A percentile compares a stretch with the other conserved stretches of the same genome.
phyloP scores from a whole-genome alignment of 352 stramenopile genomes.

The Phytophthora capsici region DNA sequence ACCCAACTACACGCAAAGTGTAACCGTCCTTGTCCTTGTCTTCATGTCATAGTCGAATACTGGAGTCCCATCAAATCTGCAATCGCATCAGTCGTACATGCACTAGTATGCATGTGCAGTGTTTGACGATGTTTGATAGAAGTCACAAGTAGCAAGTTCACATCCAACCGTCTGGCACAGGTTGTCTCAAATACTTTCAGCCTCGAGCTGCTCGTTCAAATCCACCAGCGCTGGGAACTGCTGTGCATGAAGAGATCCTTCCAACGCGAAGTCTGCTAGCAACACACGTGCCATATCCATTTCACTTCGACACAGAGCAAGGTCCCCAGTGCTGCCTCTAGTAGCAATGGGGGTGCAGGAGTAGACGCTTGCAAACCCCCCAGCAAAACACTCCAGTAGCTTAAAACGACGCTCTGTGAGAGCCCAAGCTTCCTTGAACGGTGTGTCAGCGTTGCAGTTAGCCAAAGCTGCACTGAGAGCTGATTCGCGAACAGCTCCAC shows the following conservation, averaged over 20 bases:
- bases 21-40: too few relatives aligned
- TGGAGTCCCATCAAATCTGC: too few relatives aligned
- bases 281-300: conserved; percentile 35
- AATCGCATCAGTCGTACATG: too few relatives aligned
- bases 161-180: too few relatives aligned
- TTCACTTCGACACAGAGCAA: conserved; percentile 31
- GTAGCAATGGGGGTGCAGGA: conserved; percentile 18
- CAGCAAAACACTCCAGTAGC: conserved; percentile 61
- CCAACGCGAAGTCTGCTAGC: conserved; percentile 41
- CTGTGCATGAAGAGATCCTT: conserved; percentile 55
- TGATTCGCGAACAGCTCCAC: conserved; percentile 27
- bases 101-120: too few relatives aligned
- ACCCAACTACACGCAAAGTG: too few relatives aligned
- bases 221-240: conserved; percentile 44
- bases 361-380: conserved; percentile 61
- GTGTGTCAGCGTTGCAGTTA: conserved; percentile 27
- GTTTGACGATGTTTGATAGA: too few relatives aligned
- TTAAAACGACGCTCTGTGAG: conserved; percentile 46
- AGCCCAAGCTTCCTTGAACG: conserved; percentile 57
- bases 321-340: conserved; percentile 15
- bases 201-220: conserved; percentile 28
- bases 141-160: too few relatives aligned
- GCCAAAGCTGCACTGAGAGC: conserved; percentile 26
- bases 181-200: too few relatives aligned
- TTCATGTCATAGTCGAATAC: too few relatives aligned